phyloP scores from a whole-genome alignment of 2,329 filamentous ascomycete species.

The Didymellaceae sp. region DNA sequence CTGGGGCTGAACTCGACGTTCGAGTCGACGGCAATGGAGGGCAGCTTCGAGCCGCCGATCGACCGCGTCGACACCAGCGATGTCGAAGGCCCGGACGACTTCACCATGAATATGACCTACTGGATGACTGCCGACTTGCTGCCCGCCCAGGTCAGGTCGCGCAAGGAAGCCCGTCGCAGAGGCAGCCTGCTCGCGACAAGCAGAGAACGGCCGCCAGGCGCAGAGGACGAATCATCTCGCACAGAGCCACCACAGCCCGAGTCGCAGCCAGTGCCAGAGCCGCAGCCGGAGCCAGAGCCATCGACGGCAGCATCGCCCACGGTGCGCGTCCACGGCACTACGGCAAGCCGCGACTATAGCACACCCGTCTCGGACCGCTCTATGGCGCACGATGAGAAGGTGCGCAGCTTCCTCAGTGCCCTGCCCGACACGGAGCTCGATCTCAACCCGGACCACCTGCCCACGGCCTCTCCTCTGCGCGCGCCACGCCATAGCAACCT shows the following conservation, averaged over 20 bases:
- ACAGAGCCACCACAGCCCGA: conserved; percentile 24
- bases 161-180: conserved; percentile 37
- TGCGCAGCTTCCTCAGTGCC: conserved; percentile 47
- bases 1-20: conserved; percentile 46
- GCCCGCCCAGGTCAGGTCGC: conserved; percentile 37
- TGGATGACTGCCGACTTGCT: conserved; percentile 50
- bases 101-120: conserved; percentile 53
- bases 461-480: background rate
- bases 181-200: conserved; percentile 21
- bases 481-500: conserved; percentile 33
- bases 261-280: conserved; percentile 14
- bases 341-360: conserved; percentile 28
- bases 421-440: conserved; percentile 45
- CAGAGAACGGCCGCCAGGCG: conserved; percentile 25
- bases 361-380: conserved; percentile 38
- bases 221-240: conserved; percentile 33
- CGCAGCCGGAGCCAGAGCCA: conserved; percentile 23
- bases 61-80: conserved; percentile 50
- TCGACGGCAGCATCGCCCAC: conserved; percentile 25
- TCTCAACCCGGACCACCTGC: conserved; percentile 8
- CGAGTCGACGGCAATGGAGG: conserved; percentile 41
- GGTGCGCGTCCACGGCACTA: conserved; percentile 32
- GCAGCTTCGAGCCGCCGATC: conserved; percentile 36
- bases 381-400: conserved; percentile 49
- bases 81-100: conserved; percentile 51